phyloP scores from a whole-genome alignment of 176 grass and related monocot species.

The Tuctoria greenei region DNA sequence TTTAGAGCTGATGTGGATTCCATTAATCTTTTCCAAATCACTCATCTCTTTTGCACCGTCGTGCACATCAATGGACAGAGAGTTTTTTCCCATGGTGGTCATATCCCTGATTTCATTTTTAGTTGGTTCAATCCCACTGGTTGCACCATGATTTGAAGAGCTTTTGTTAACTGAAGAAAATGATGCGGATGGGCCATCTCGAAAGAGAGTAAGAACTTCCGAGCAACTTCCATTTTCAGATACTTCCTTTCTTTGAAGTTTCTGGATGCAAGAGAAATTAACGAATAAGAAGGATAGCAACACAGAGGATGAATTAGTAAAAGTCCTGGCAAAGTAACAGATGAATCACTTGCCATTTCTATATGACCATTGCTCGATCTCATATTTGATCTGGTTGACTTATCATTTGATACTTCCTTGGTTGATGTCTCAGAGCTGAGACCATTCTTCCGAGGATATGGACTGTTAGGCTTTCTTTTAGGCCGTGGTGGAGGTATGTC shows the following conservation, averaged over 20 bases:
- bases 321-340: slow-evolving; percentile 27
- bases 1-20: slow-evolving; percentile 32
- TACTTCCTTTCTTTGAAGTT: slow-evolving; percentile 51
- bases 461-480: slow-evolving; percentile 88
- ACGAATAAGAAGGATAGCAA: slow-evolving; percentile 36
- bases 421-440: slow-evolving; percentile 33
- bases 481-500: slow-evolving; percentile 94
- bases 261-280: slow-evolving; percentile 42
- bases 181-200: slow-evolving; percentile 63
- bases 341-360: slow-evolving; percentile 36
- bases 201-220: slow-evolving; percentile 76
- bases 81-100: slow-evolving; percentile 43
- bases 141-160: slow-evolving; percentile 49
- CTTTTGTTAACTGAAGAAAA: slow-evolving; percentile 79
- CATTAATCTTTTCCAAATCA: slow-evolving; percentile 37
- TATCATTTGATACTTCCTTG: slow-evolving; percentile 42
- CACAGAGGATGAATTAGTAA: slow-evolving; percentile 17
- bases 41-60: slow-evolving; percentile 40
- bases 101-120: slow-evolving; percentile 47
- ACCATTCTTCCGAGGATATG: slow-evolving; percentile 79
- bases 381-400: slow-evolving; percentile 52
- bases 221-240: slow-evolving; percentile 68
- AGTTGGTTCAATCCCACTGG: slow-evolving; percentile 31
- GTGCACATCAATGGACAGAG: slow-evolving; percentile 23
- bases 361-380: slow-evolving; percentile 35